Evolutionary conservation across 2,329 filamentous ascomycete genomes (phyloP).

Genomic region (Trichoderma cornu-damae): DNA sequence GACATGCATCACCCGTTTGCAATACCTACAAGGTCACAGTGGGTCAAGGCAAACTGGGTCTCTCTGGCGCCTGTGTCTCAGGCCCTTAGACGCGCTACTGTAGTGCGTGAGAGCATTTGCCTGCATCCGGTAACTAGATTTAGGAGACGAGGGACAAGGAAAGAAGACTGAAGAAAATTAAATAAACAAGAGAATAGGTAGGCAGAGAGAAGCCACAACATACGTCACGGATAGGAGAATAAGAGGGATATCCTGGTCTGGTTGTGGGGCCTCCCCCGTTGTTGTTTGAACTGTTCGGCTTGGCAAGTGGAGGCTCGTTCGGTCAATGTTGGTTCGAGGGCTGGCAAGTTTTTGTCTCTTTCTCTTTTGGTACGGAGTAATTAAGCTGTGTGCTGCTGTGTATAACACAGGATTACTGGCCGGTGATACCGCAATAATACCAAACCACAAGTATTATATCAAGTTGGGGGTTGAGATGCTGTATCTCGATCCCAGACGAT

Average conservation of each 20-base stretch:
- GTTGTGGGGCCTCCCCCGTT: not conserved
- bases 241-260: not conserved
- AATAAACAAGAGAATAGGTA: not conserved
- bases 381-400: not conserved
- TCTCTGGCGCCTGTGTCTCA: not conserved
- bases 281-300: conserved; percentile 4
- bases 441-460: too few species aligned
- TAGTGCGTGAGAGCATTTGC: conserved; percentile 9
- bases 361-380: too few species aligned
- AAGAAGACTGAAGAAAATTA: not conserved
- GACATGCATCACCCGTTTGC: conserved; percentile 8
- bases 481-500: not conserved
- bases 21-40: not conserved
- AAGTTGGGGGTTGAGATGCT: too few species aligned
- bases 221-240: conserved; percentile 11
- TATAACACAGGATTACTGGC: too few species aligned
- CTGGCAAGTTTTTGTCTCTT: too few species aligned
- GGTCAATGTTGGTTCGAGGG: not conserved
- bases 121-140: conserved; percentile 8
- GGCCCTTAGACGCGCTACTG: conserved; percentile 11
- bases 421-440: too few species aligned
- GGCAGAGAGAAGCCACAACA: not conserved
- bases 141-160: not conserved
- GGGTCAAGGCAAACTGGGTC: not conserved
- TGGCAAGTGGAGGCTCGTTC: conserved; percentile 1